These are phyloP conservation scores for Keithomyces neogunnii DNA, from an alignment of 2,329 filamentous ascomycete genomes.

Conservation along the genomic window DNA sequence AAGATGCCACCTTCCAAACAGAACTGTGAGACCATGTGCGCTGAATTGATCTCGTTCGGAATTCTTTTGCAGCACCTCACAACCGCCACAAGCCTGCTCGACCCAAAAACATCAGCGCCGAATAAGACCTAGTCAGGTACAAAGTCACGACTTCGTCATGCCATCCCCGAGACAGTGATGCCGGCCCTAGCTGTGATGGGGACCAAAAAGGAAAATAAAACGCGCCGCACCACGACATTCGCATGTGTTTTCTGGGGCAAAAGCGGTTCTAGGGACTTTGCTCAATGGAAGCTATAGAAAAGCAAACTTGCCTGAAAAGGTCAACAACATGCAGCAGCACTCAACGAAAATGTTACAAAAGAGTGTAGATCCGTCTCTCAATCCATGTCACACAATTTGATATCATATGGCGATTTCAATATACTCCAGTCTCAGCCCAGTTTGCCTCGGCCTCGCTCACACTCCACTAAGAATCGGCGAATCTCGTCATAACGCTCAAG, in stretches of 20 bases:
- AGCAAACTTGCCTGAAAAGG: not conserved
- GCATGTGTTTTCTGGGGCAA: not conserved
- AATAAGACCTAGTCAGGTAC: not conserved
- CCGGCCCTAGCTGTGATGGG: not conserved
- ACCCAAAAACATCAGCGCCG: not conserved
- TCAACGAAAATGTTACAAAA: constrained; percentile 10
- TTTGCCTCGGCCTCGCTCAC: constrained; percentile 34
- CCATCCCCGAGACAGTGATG: not conserved
- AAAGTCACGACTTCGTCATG: not conserved
- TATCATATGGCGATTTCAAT: not conserved
- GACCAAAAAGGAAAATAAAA: no score
- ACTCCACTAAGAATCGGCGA: constrained; percentile 50
- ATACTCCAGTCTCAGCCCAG: constrained; percentile 15
- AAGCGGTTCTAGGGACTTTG: not conserved
- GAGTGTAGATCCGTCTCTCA: constrained; percentile 13
- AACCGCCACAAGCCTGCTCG: constrained; percentile 15
- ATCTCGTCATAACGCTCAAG: constrained; percentile 50
- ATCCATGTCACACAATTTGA: not conserved
- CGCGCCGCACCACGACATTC: not conserved
- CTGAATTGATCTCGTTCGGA: constrained; percentile 27
- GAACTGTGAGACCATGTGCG: constrained; percentile 23
- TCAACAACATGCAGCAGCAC: not conserved
- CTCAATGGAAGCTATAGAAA: not conserved
- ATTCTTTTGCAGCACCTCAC: constrained; percentile 26
- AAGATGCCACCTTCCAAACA: not conserved